These are phyloP conservation scores for Linaria vulgaris DNA, from an alignment of 257 asterid species.

Conservation along the genomic window DNA sequence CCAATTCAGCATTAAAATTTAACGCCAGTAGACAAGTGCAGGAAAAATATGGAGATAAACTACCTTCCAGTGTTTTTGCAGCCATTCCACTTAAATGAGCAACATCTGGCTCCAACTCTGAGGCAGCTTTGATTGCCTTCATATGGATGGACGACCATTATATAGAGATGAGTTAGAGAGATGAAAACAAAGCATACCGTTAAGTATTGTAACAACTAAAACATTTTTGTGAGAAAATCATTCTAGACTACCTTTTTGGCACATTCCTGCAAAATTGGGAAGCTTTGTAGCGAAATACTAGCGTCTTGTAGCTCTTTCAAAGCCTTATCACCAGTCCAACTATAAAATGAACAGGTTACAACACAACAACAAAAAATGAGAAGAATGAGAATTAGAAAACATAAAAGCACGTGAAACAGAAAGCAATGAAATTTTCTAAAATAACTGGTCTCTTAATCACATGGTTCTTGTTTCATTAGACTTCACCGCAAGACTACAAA, in stretches of 20 bases:
- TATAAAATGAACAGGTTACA: constrained; percentile 24
- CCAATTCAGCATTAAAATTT: constrained; percentile 25
- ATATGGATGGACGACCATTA: constrained; percentile 25
- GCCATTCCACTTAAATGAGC: constrained; percentile 78
- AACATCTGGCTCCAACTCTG: constrained; percentile 66
- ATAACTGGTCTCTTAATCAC: constrained; percentile 4
- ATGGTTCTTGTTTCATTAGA: not conserved
- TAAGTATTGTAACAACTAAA: constrained; percentile 15
- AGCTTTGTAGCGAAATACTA: constrained; percentile 65
- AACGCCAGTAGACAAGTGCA: constrained; percentile 22
- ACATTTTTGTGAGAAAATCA: constrained; percentile 12
- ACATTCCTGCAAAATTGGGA: constrained; percentile 72
- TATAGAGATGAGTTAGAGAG: constrained; percentile 21
- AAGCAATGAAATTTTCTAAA: not conserved
- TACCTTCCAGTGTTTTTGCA: constrained; percentile 69
- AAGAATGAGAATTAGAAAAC: constrained; percentile 4
- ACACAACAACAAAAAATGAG: constrained; percentile 2
- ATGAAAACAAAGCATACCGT: constrained; percentile 21
- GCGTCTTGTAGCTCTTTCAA: constrained; percentile 82
- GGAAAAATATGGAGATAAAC: constrained; percentile 24
- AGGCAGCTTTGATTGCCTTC: constrained; percentile 79
- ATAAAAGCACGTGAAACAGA: constrained; percentile 1
- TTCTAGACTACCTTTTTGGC: constrained; percentile 64
- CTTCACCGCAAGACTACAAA: constrained; percentile 10
- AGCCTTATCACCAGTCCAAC: constrained; percentile 98